Evolutionary conservation across 2,329 filamentous ascomycete species (phyloP), one percentile per base, ranked within the genome.

Genomic region (Fusarium protoensiforme): DNA sequence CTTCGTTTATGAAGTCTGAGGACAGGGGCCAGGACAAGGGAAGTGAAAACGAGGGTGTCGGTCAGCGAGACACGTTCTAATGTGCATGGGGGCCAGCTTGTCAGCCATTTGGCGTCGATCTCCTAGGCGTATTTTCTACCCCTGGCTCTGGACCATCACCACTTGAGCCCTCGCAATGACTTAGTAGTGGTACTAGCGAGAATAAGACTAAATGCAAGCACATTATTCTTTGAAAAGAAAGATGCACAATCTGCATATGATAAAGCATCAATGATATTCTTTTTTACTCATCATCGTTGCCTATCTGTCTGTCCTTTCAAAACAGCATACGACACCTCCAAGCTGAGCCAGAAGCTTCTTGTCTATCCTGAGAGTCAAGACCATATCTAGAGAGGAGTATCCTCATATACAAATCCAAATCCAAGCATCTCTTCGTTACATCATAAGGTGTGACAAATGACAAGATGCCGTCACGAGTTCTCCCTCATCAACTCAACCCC

Each of bases 1-100:
- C 65, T 2, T 27, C 64, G 1, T 75, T 70, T 13, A 62, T 69
- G 9, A 61, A 56, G 57, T 7, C 56, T 16, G 16, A 11, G 8
- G 3, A 29, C 9, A 16, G 11, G 24, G 14, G 9, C 2, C 8
- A 53, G 18, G n/a, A 7, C 20, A 27, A 16, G 16, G 20, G n/a
- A 6, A 10, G 20, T 14, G 4, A 35, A 20, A 39, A 20, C 14
- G 16, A n/a, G 20, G n/a, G 18, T 14, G 13, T 11, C 9, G 3
- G 33, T 4, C 33, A 14, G 22, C 13, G 8, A 18, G 27, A 9
- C 18, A 20, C 7, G 16, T 18, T 31, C 18, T 29, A 6, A 10
- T 53, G 27, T 18, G 14, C 43, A 13, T 14, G 5, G 9, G 9
- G 22, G 14, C 9, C 7, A 7, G 7, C 43, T 22, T 7, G 14